Evolutionary conservation across 805 yeast species (phyloP), one percentile per base, ranked within the genome.

Genomic region (Komagataella pseudopastoris): DNA sequence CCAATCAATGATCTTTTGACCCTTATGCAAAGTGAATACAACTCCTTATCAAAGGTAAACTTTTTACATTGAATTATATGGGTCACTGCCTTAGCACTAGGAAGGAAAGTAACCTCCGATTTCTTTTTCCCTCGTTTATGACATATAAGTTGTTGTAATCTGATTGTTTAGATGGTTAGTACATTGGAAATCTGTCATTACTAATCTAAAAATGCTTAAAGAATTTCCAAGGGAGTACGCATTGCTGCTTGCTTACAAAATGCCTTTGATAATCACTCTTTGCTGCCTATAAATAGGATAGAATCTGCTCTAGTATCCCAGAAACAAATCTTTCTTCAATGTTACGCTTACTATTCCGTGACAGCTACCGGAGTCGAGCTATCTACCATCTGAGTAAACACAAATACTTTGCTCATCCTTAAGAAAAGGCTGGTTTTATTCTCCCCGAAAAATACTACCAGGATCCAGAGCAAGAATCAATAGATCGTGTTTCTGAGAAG

Each of bases 371-470:
- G 24, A 23, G 47, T 7, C 20, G 47, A 17, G 23, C 24, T 16
- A 45, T 45, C 23, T 45, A 45, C 47, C 47, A 45, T 20, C 30
- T 23, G 47, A 20, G 30, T 22, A 45, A 45, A 23, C 47, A 45
- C 47, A 45, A 8, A 23, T 45, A 45, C 5, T 45, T 45, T 5
- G 14, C 47, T 45, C 23, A 16, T 23, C 22, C 22, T 14, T 30
- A 45, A 18, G 47, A 45, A 24, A 12, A 20, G n/a, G 16, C 3
- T 14, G 47, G 23, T 23, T 45, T 22, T 10, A n/a, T 45, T 45
- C 43, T 61, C 2, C 30, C 22, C 7, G 47, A 45, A 6, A 20
- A 45, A 12, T 45, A 45, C 47, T 30, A 30, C 39, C 47, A 6
- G 23, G 10, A 45, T 18, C 7, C 23, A 6, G 24, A 23, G 10